Evolutionary conservation across 1,139 yeast species (phyloP), one percentile per base, ranked within the genome.

Genomic region (Yamadazyma epiphylla): DNA sequence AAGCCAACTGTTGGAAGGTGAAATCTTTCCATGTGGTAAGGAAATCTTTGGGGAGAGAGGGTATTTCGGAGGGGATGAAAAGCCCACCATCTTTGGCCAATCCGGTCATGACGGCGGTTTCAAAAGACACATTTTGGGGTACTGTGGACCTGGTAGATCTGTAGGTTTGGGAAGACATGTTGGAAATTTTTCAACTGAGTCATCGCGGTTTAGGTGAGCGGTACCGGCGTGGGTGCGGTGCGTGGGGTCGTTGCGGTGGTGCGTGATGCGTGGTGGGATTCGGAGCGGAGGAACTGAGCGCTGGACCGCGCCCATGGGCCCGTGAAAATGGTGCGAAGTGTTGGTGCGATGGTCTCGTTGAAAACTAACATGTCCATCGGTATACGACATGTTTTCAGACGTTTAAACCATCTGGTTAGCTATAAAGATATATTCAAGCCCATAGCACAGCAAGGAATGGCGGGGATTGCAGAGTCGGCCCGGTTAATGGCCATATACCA

Each of bases 41-140:
- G 48, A 79, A 80, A 33, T 74, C 74, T 11, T 65, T 46, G 15
- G 86, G 77, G 25, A 85, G 70, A 38, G 68, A 55, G 31, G 97
- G 96, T 45, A 89, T 85, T 33, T 58, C 68, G 7, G 94, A 75
- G 30, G 98, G 99, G 36, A 94, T 72, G 56, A 86, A 91, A 29
- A 91, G 74, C 25, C 98, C 98, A 45, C 98, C 98, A 55, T 94
- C 98, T 31, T 84, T 78, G 31, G 97, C 98, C 49, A 91, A 72
- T 27, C 98, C 98, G 41, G 85, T 84, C 60, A 91, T 84, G 31
- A 91, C 89, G 6, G 89, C 95, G 38, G 84, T 94, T 60, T 91
- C 98, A 48, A 91, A 91, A 4, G 91, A 72, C 35, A 80, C 71
- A 10, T 73, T 59, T 45, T 77, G 75, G 24, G 39, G 36, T 19